Evolutionary conservation across 176 grass and related monocot genomes (phyloP), one percentile per base, ranked within the genome.

Genomic region (Leersia perrieri): DNA sequence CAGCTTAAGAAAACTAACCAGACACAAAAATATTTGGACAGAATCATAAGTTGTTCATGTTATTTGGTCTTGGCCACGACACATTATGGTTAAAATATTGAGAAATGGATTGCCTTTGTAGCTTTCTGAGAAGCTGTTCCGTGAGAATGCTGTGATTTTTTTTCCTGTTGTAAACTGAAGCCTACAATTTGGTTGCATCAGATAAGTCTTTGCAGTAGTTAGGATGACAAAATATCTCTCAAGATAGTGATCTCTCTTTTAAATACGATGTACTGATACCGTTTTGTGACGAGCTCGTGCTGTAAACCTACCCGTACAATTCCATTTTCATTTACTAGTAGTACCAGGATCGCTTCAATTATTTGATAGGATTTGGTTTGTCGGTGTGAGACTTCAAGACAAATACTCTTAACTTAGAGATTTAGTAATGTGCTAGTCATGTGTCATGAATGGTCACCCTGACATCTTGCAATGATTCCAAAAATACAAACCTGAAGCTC

Each of bases 151-250:
- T 23, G 23, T 18, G 27, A 69, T 53, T 1, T 39, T 57, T 23
- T 27, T 38, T 6, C n/a, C 35, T 36, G 13, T 25, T 14, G 8
- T 70, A 25, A 70, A 41, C 35, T 29, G 69, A 9, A 49, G 1
- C 40, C 69, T 20, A 51, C 47, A 51, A 51, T 22, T 30, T 20
- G 69, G 69, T 49, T 9, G 69, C 25, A 49, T 47, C 41, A 29
- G 41, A 72, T 31, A 31, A 18, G 69, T 72, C 41, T 72, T 41
- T 31, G 8, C 15, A 41, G 41, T 49, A 27, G 70, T 49, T 72
- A 41, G 51, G 65, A 69, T 51, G 72, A 49, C 78, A 87, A 38
- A n/a, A 79, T 49, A 79, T 85, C 75, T 45, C 67, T 53, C 32
- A 27, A 44, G 62, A 80, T 80, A 61, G 75, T 35, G 71, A 78